Evolutionary conservation across 805 yeast genomes (phyloP), one percentile per base, ranked within the genome.

Genomic region (Sugiyamaella chiloensis): DNA sequence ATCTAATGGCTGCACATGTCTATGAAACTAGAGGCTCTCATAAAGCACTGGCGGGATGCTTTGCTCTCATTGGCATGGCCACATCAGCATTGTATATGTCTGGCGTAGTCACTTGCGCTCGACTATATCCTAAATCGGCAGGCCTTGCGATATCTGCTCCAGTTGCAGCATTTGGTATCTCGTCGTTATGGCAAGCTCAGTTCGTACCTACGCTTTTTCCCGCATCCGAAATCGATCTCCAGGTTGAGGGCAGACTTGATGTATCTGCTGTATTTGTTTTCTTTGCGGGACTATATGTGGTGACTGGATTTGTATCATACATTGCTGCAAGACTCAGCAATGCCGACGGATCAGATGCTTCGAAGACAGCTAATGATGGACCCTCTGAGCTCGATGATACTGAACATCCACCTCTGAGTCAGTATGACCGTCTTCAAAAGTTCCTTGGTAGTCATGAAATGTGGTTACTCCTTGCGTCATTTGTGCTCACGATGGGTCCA

Each of bases 141-240:
- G 84, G 95, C 1, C 65, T 91, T 47, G 85, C 96, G 26, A 87
- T 91, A 37, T 84, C 95, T 45, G 75, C 85, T 39, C 99, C 99
- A 0, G 90, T 91, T 2, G 79, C 95, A 0, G 84, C 84, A 53
- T 90, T 85, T 64, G 99, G 98, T 1, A 60, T 88, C 24, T 84
- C 95, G 4, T 78, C 95, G 1, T 69, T 93, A 47, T 65, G 90
- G 41, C 84, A 86, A 2, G 76, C 96, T 0, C 89, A 81, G 61
- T 60, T 78, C 39, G 60, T 74, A 20, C 52, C 53, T 6, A 21
- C 12, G 11, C 68, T 65, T 61, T 70, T 81, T 57, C 64, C 63
- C 54, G 53, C 66, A 43, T 29, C 52, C 3, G 54, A 52, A 0
- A 51, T 44, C 6, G 37, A 34, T 21, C 20, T 34, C 12, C 37